Base-by-base conservation (phyloP, 306 rosid species). In the Potentilla sterilis region DNA sequence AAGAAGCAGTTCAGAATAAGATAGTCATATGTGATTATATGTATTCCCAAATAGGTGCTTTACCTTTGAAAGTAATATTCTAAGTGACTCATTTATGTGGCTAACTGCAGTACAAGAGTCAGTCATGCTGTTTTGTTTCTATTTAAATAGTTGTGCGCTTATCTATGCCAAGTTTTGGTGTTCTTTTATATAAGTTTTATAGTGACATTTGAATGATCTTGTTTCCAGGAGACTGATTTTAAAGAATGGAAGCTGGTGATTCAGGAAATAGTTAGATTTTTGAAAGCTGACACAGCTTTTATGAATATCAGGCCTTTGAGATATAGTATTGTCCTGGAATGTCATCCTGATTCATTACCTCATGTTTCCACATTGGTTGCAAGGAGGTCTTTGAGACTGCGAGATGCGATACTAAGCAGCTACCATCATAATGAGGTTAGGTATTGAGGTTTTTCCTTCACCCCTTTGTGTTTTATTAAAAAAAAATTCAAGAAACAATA, bases 181-280 rank as follows among this genome's bases (percentile, higher is more conserved):
- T 35, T 66, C 74, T 68, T 80, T 69, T 81, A 74, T 72, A 48
- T 75, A 24, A 32, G 16, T 79, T 70, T 72, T 73, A 81, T 84
- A 74, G 77, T 82, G 82, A 73, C 78, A 80, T 74, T 72, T 71
- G 40, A 77, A 73, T 67, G 51, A 82, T 75, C 55, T 85, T 82
- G 28, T 83, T 83, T 74, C 67, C 90, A 90, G 95, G 98, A 92
- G 71, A 84, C 87, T 73, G 97, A 95, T 79, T 92, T 92, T 82
- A 95, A 84, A 76, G 98, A 95, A 79, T 95, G 97, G 97, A 95
- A 90, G 89, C 82, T 87, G 87, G 98, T 92, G 85, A 86, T 92
- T 83, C 92, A 90, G 80, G 98, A 95, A 88, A 83, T 88, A 70
- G 86, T 83, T 86, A 87, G 89, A 83, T 95, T 95, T 82, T 84